Conservation (phyloP, 2,329 filamentous ascomycete genomes). For the Calcarisporium arbuscula region DNA sequence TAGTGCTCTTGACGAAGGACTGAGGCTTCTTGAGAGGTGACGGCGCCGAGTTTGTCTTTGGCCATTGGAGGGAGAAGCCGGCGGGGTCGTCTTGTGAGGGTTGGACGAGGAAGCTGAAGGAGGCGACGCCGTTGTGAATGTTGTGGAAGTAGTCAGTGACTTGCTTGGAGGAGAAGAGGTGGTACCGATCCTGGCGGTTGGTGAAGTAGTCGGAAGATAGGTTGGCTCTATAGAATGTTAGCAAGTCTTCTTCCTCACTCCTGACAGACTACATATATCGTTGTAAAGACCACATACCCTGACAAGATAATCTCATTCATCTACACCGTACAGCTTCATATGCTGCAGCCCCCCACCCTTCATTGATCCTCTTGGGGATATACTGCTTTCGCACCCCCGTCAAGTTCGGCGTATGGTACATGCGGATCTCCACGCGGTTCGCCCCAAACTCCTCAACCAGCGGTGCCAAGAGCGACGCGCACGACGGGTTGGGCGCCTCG, state of each 20-base stretch:
- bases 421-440: slow-evolving; percentile 81
- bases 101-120: slow-evolving; percentile 73
- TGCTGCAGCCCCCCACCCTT: slow-evolving; percentile 98
- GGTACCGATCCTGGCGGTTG: slow-evolving; percentile 90
- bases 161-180: slow-evolving; percentile 74
- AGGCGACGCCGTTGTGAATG: slow-evolving; percentile 71
- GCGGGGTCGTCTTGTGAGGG: slow-evolving; percentile 48
- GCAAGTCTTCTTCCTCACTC: slow-evolving; percentile 11
- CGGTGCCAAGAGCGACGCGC: slow-evolving; percentile 79
- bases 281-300: slow-evolving; percentile 50
- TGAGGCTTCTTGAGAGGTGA: slow-evolving; percentile 66
- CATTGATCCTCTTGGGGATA: slow-evolving; percentile 86
- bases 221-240: slow-evolving; percentile 54
- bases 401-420: slow-evolving; percentile 97
- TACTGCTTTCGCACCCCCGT: slow-evolving; percentile 78
- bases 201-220: slow-evolving; percentile 93
- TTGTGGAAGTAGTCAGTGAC: slow-evolving; percentile 76
- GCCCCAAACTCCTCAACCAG: slow-evolving; percentile 79
- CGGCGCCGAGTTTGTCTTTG: slow-evolving; percentile 63
- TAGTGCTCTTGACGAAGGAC: slow-evolving; percentile 65
- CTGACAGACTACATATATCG: not conserved
- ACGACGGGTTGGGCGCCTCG: slow-evolving; percentile 79
- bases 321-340: slow-evolving; percentile 96
- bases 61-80: slow-evolving; percentile 66
- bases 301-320: slow-evolving; percentile 95